phyloP scores from a whole-genome alignment of 2,329 filamentous ascomycete species.

The Stachybotrys chartarum region DNA sequence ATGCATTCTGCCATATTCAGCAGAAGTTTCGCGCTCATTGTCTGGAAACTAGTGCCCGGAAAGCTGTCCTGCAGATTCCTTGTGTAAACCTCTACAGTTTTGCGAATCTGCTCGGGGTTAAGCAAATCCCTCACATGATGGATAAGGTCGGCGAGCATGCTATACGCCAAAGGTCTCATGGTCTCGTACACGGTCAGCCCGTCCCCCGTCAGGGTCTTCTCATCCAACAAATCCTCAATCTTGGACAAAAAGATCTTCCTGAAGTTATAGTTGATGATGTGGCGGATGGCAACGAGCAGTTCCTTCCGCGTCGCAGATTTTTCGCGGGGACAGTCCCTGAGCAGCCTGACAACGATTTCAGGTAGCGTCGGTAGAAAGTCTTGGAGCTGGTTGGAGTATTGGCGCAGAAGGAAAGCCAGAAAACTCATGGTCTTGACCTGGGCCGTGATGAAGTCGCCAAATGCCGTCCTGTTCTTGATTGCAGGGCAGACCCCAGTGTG shows the following conservation, averaged over 20 bases:
- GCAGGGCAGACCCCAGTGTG: constrained; percentile 91
- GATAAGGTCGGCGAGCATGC: constrained; percentile 96
- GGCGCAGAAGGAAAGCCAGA: constrained; percentile 81
- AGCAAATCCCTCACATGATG: constrained; percentile 93
- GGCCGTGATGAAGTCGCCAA: constrained; percentile 94
- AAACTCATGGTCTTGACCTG: constrained; percentile 99
- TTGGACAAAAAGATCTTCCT: constrained; percentile 89
- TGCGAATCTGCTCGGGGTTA: constrained; percentile 81
- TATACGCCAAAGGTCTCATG: constrained; percentile 91
- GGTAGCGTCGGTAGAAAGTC: constrained; percentile 85
- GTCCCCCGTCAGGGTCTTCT: constrained; percentile 89
- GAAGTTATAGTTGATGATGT: constrained; percentile 99
- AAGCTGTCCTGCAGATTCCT: constrained; percentile 93
- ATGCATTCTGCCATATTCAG: constrained; percentile 99
- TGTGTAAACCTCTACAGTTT: constrained; percentile 95
- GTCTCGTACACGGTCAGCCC: constrained; percentile 95
- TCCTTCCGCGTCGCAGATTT: constrained; percentile 93
- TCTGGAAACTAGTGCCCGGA: constrained; percentile 97
- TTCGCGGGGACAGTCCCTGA: constrained; percentile 91
- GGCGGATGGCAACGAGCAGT: constrained; percentile 87
- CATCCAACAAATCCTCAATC: constrained; percentile 91
- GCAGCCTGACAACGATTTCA: constrained; percentile 78
- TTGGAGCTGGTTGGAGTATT: constrained; percentile 77
- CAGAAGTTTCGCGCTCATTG: constrained; percentile 95
- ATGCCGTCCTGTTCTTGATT: constrained; percentile 88